Evolutionary conservation across 2,329 filamentous ascomycete species (phyloP), one percentile per base, ranked within the genome.

Genomic region (Dothistroma pini): DNA sequence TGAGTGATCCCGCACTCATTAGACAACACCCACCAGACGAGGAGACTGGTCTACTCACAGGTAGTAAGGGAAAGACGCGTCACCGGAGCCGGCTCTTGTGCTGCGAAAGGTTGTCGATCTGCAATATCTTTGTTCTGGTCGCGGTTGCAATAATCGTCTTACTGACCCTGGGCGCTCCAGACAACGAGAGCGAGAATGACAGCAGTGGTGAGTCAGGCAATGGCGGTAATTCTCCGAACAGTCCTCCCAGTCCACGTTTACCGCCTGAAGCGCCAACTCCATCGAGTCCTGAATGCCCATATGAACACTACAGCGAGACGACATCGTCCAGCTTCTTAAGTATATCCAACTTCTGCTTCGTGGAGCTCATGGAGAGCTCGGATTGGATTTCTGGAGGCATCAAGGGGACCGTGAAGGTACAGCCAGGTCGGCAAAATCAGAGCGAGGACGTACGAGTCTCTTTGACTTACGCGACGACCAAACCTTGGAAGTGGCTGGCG

Each of bases 401-500:
- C 16, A 66, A 68, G 21, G 78, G 78, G n/a, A 75, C 69, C 62
- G 69, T 79, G 21, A 71, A 72, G 49, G 67, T 80, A 35, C 65
- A 71, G n/a, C 66, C 70, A 44, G 76, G 74, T 9, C 70, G 70
- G 16, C 58, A 66, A 0, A 67, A 68, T 32, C 77, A 79, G 65
- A 63, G 70, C 4, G 61, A 66, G 9, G 75, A 75, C 16, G 68
- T 79, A n/a, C 59, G 67, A 41, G 71, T 74, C 0, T 74, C 70
- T 41, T 57, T 78, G 21, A 70, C 70, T 1, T 76, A 77, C 55
- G 75, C 76, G 0, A 73, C 75, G 7, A 76, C 75, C 1, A 60
- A 66, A 4, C 70, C 71, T 0, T 72, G 75, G 35, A 63, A 71
- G 31, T 66, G 75, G 2, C 63, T 69, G 47, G 69, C 66, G 6